These are phyloP conservation scores for Choiromyces venosus DNA, from an alignment of 495 filamentous ascomycete genomes.

Conservation along the genomic window DNA sequence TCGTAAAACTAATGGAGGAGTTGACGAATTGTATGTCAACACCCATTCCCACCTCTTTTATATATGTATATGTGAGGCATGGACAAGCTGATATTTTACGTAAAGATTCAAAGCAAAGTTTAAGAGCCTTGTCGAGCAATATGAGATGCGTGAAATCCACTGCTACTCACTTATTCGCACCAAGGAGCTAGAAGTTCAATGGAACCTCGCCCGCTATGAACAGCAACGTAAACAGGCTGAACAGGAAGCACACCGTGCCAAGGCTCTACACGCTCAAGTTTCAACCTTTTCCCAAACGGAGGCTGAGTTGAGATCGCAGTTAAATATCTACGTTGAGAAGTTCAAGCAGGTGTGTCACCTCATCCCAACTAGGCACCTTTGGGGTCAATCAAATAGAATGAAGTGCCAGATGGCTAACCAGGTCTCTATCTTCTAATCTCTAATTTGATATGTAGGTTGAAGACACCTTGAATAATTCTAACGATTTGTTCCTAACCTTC, in stretches of 20 bases:
- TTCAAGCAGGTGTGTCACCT: conserved; percentile 85
- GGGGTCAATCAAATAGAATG: neutral
- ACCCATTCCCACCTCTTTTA: neutral
- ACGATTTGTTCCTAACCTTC: conserved; percentile 96
- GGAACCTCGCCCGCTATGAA: conserved; percentile 77
- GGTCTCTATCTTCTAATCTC: conserved; percentile 17
- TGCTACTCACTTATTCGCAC: conserved; percentile 82
- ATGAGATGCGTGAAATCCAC: conserved; percentile 86
- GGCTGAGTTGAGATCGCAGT: conserved; percentile 82
- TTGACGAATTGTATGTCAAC: conserved; percentile 71
- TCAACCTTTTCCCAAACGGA: conserved; percentile 96
- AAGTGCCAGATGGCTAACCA: neutral
- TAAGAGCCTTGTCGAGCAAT: conserved; percentile 90
- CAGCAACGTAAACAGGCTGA: conserved; percentile 83
- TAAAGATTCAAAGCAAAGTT: conserved; percentile 67
- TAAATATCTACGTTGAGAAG: conserved; percentile 98
- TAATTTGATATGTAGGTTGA: conserved; percentile 64
- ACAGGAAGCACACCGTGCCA: conserved; percentile 67
- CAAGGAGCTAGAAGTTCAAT: conserved; percentile 95
- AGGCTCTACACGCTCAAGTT: conserved; percentile 81
- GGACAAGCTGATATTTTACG: conserved; percentile 27
- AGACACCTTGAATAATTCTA: conserved; percentile 97
- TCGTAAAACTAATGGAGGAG: conserved; percentile 68
- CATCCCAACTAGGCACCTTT: conserved; percentile 3
- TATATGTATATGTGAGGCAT: neutral